A percentile compares a stretch with the other conserved stretches of the same genome.
These are phyloP conservation scores for Dactylonectria estremocensis DNA, from an alignment of 2,329 filamentous ascomycete species.

Conservation along the genomic window DNA sequence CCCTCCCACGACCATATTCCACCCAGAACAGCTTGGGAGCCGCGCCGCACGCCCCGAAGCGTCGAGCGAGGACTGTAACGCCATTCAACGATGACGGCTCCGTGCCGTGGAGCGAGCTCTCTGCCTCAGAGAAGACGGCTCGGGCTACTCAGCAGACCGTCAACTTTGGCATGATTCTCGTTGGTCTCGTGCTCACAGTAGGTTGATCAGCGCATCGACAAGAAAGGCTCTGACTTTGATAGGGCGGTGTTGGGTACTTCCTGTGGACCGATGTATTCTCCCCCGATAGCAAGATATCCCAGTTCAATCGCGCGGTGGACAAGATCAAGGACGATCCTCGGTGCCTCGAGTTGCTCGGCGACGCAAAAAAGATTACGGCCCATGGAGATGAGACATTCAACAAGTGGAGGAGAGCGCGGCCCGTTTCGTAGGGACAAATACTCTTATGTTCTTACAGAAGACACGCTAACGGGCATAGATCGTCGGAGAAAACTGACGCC, in stretches of 20 bases:
- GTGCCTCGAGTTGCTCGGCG: slow-evolving; percentile 82
- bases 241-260: slow-evolving; percentile 84
- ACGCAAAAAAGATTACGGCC: slow-evolving; percentile 81
- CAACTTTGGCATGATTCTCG: slow-evolving; percentile 84
- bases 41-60: slow-evolving; percentile 62
- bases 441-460: not conserved
- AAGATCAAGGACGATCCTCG: slow-evolving; percentile 80
- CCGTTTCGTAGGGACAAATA: slow-evolving; percentile 66
- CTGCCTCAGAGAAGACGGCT: slow-evolving; percentile 82
- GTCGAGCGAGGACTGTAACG: slow-evolving; percentile 81
- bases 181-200: slow-evolving; percentile 84
- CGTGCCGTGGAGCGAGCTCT: slow-evolving; percentile 86
- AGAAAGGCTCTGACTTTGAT: slow-evolving; percentile 29
- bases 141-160: slow-evolving; percentile 92
- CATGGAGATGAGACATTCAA: slow-evolving; percentile 86
- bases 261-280: slow-evolving; percentile 89
- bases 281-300: slow-evolving; percentile 85
- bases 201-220: slow-evolving; percentile 10
- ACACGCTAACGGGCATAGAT: slow-evolving; percentile 63
- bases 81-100: slow-evolving; percentile 89
- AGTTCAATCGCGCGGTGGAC: slow-evolving; percentile 90
- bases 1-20: slow-evolving; percentile 69
- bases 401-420: slow-evolving; percentile 81
- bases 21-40: slow-evolving; percentile 67
- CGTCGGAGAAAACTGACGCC: slow-evolving; percentile 77